Evolutionary conservation across 257 asterid species (phyloP).

Genomic region (Lycium ferocissimum): DNA sequence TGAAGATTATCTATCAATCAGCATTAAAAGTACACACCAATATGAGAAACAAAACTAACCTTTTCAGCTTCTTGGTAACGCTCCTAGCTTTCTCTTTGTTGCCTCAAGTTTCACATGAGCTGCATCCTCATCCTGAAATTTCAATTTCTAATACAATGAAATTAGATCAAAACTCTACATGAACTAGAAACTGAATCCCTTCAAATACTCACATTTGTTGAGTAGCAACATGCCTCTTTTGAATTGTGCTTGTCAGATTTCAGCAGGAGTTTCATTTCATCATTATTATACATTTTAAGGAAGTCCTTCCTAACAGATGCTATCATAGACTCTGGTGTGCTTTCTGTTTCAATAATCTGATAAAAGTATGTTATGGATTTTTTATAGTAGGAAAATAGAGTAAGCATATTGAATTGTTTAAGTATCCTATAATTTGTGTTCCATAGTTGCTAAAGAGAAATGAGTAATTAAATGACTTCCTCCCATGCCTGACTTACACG

Average conservation of each 20-base stretch:
- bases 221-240: slow-evolving; percentile 51
- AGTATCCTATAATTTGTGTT: no score
- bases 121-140: slow-evolving; percentile 48
- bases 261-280: slow-evolving; percentile 47
- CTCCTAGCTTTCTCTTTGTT: slow-evolving; percentile 87
- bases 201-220: slow-evolving; percentile 56
- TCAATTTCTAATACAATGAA: slow-evolving; percentile 43
- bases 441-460: no score
- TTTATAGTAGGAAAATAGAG: no score
- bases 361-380: no score
- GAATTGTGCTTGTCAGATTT: slow-evolving; percentile 45
- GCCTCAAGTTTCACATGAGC: slow-evolving; percentile 61
- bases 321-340: no score
- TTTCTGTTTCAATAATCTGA: no score
- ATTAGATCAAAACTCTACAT: not conserved
- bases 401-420: no score
- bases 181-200: not conserved
- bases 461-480: no score
- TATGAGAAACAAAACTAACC: slow-evolving; percentile 47
- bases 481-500: no score
- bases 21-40: not conserved
- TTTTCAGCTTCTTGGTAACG: slow-evolving; percentile 82
- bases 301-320: no score
- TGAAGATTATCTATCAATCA: not conserved
- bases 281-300: slow-evolving; percentile 7